Percentiles rank a stretch among this genome's conserved stretches.
phyloP scores from a whole-genome alignment of 192 early-diverging fungal species.

The Pilaira anomala region DNA sequence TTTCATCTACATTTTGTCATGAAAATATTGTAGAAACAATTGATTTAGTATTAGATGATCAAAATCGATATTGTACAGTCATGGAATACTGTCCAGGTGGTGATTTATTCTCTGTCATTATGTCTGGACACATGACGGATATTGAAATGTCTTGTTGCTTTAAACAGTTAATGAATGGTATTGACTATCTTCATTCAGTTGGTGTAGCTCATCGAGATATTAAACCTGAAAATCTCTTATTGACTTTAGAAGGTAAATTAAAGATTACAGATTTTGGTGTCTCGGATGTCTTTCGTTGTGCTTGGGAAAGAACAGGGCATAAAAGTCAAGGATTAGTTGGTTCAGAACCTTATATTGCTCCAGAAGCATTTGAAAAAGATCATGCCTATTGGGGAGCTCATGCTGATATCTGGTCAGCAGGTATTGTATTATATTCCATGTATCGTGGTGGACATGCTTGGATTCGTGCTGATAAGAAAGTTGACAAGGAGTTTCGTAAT shows the following conservation, averaged over 20 bases:
- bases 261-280: conserved; percentile 99
- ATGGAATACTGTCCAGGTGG: conserved; percentile 82
- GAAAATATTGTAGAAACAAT: conserved; percentile 90
- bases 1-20: conserved; percentile 86
- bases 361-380: conserved; percentile 80
- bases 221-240: conserved; percentile 82
- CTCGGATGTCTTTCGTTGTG: conserved; percentile 85
- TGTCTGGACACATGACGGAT: conserved; percentile 65
- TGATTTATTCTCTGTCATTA: conserved; percentile 85
- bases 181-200: conserved; percentile 87
- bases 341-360: conserved; percentile 95
- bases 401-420: conserved; percentile 91
- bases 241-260: conserved; percentile 71
- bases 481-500: conserved; percentile 8
- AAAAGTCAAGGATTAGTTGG: conserved; percentile 86
- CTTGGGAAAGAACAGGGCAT: conserved; percentile 72
- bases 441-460: conserved; percentile 19
- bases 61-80: conserved; percentile 76
- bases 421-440: conserved; percentile 61
- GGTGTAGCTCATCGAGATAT: conserved; percentile 91
- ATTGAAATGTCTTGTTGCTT: conserved; percentile 87
- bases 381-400: conserved; percentile 75
- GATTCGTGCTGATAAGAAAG: conserved; percentile 16
- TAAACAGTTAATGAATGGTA: conserved; percentile 85
- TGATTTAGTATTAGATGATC: conserved; percentile 91